phyloP scores from a whole-genome alignment of 2,329 filamentous ascomycete genomes.

The Parascedosporium putredinis region DNA sequence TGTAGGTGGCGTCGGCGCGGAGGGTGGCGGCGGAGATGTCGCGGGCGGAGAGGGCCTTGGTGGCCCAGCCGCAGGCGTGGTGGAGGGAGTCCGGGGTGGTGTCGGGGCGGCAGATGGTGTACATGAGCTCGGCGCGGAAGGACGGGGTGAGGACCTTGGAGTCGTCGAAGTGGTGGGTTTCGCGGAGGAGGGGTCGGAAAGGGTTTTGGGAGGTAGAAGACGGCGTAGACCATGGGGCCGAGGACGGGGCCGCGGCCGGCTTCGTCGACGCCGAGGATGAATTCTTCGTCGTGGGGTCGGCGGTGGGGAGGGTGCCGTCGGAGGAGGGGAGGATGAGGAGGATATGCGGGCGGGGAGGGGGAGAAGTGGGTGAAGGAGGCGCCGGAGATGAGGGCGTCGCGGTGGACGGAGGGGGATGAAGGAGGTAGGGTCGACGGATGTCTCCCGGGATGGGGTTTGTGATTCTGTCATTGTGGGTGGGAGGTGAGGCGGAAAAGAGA shows the following conservation, averaged over 20 bases:
- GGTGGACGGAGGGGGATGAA: constrained; percentile 63
- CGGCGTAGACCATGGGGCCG: constrained; percentile 64
- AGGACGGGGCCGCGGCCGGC: constrained; percentile 90
- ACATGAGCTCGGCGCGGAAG: constrained; percentile 64
- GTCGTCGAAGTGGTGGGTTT: constrained; percentile 82
- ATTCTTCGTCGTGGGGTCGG: constrained; percentile 32
- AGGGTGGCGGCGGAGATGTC: constrained; percentile 77
- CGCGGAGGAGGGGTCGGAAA: constrained; percentile 62
- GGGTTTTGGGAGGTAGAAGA: constrained; percentile 62
- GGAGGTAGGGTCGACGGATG: constrained; percentile 14
- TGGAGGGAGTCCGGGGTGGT: constrained; percentile 28
- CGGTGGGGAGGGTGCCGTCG: constrained; percentile 11
- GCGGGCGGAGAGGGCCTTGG: constrained; percentile 67
- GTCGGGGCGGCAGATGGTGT: constrained; percentile 55
- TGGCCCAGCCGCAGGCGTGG: constrained; percentile 67
- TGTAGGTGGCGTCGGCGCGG: constrained; percentile 56
- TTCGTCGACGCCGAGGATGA: constrained; percentile 84
- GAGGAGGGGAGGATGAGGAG: constrained; percentile 40
- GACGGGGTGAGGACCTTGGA: constrained; percentile 79
- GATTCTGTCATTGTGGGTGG: constrained; percentile 11
- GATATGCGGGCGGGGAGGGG: constrained; percentile 50
- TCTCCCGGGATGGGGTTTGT: constrained; percentile 2
- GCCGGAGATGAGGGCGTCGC: constrained; percentile 46
- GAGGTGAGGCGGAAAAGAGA: neutral
- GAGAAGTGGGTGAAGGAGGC: constrained; percentile 65